Evolutionary conservation across 1,139 yeast species (phyloP).

Genomic region (Candida pseudocylindracea): DNA sequence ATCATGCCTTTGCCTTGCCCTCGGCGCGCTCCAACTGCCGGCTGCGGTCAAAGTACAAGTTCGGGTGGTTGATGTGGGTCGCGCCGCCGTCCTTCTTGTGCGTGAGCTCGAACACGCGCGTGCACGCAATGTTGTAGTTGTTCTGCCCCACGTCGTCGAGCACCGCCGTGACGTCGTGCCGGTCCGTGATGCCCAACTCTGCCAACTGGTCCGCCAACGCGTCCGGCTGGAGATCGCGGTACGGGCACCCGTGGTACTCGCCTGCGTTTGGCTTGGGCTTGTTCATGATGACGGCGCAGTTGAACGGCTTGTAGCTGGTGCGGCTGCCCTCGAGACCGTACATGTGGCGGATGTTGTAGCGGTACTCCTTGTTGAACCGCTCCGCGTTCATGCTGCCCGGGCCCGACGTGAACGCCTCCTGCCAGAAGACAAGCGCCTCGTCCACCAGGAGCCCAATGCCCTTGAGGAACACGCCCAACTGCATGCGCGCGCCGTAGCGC

Average conservation of each 20-base stretch:
- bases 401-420: conserved; percentile 39
- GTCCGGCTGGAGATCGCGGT: conserved; percentile 49
- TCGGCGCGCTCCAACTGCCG: conserved; percentile 14
- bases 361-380: conserved; percentile 69
- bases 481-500: conserved; percentile 67
- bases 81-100: conserved; percentile 32
- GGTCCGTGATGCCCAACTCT: conserved; percentile 51
- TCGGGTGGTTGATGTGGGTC: conserved; percentile 61
- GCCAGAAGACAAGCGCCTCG: conserved; percentile 79
- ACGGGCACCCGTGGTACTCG: conserved; percentile 88
- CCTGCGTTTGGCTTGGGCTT: conserved; percentile 51
- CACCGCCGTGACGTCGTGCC: conserved; percentile 35
- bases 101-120: conserved; percentile 70
- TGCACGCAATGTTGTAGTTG: conserved; percentile 72
- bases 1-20: neutral
- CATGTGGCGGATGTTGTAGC: conserved; percentile 67
- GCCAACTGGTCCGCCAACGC: conserved; percentile 29
- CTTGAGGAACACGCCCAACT: conserved; percentile 63
- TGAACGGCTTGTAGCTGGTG: conserved; percentile 69
- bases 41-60: conserved; percentile 65
- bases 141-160: conserved; percentile 41
- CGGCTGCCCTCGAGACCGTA: conserved; percentile 88
- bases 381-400: conserved; percentile 32
- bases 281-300: conserved; percentile 54
- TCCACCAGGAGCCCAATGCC: conserved; percentile 77